phyloP scores from a whole-genome alignment of 495 filamentous ascomycete genomes.

The Penicillium dipodomyicola region DNA sequence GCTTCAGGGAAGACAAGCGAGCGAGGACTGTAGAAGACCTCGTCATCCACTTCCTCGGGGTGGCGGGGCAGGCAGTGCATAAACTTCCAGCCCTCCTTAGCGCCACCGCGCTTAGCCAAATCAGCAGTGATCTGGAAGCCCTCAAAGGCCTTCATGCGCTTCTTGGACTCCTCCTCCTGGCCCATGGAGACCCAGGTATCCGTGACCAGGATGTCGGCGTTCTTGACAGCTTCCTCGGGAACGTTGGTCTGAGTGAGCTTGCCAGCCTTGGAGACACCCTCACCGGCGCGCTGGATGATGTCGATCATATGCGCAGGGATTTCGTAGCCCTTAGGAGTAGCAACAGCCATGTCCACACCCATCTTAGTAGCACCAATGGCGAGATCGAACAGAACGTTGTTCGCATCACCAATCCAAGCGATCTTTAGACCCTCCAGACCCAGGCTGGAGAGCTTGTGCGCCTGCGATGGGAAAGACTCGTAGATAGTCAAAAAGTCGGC shows the following conservation, averaged over 20 bases:
- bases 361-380: conserved; percentile 82
- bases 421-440: conserved; percentile 81
- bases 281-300: conserved; percentile 61
- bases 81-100: conserved; percentile 89
- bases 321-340: conserved; percentile 77
- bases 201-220: conserved; percentile 86
- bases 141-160: conserved; percentile 74
- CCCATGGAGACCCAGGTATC: conserved; percentile 99
- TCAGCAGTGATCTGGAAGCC: conserved; percentile 88
- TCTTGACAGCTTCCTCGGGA: conserved; percentile 85
- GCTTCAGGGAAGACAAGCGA: conserved; percentile 90
- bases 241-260: conserved; percentile 68
- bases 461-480: conserved; percentile 62
- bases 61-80: conserved; percentile 99
- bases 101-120: conserved; percentile 78
- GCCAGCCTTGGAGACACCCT: conserved; percentile 56
- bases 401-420: conserved; percentile 94
- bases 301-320: conserved; percentile 70
- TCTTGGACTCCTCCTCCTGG: conserved; percentile 78
- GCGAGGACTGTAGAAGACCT: conserved; percentile 81
- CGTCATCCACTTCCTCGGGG: conserved; percentile 88
- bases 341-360: conserved; percentile 79
- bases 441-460: conserved; percentile 48
- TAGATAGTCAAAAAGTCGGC: conserved; percentile 90
- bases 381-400: conserved; percentile 94